Evolutionary conservation across 371 early-diverging fungal species (phyloP).

Genomic region (Rhizomucor pusillus): DNA sequence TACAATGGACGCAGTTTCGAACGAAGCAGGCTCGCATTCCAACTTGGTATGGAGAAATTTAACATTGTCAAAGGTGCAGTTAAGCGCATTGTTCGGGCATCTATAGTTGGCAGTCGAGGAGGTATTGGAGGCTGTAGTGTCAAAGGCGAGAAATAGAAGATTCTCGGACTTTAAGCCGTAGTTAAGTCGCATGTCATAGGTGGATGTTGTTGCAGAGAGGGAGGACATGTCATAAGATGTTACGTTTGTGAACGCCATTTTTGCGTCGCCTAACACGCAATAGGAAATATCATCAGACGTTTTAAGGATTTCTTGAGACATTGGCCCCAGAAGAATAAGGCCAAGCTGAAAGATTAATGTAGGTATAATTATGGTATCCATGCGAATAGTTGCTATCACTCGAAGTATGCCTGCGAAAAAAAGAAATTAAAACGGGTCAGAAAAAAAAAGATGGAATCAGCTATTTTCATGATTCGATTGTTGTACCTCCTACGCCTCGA

Average conservation of each 20-base stretch:
- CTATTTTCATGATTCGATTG: not conserved
- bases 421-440: not conserved
- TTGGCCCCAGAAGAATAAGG: conserved; percentile 3
- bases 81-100: not conserved
- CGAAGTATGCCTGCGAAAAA: not conserved
- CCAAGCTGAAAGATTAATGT: conserved; percentile 8
- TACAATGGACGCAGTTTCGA: conserved; percentile 8
- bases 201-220: not conserved
- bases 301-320: conserved; percentile 6
- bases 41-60: not conserved
- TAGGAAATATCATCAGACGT: not conserved
- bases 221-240: too few relatives aligned
- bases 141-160: not conserved
- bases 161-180: not conserved
- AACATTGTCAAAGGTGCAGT: not conserved
- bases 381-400: conserved; percentile 3
- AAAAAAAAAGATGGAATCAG: too few relatives aligned
- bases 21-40: conserved; percentile 6
- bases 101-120: not conserved
- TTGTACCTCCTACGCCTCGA: conserved; percentile 16
- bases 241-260: too few relatives aligned
- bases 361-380: conserved; percentile 3
- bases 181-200: not conserved
- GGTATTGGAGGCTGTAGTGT: not conserved
- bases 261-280: not conserved